These are phyloP conservation scores for Rosa rugosa DNA, from an alignment of 306 rosid species.

Conservation along the genomic window DNA sequence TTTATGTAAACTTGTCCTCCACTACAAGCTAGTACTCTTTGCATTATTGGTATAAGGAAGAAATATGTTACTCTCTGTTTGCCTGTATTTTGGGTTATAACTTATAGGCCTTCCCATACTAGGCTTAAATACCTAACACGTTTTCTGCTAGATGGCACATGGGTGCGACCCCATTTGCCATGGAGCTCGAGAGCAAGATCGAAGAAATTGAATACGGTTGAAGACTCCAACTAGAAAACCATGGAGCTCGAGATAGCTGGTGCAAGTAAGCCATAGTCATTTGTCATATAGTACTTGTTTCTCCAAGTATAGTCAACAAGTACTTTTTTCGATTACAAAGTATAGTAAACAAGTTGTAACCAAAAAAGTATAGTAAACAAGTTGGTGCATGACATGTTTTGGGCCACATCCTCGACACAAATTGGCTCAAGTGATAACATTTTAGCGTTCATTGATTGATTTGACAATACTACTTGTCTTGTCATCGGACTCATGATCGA, in stretches of 20 bases:
- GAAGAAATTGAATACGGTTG: background rate
- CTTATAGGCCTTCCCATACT: background rate
- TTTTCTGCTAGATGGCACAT: background rate
- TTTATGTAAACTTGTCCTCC: background rate
- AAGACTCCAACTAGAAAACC: background rate
- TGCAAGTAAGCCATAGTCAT: background rate
- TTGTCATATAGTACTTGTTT: background rate
- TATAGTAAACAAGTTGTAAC: background rate
- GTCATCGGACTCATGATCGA: background rate
- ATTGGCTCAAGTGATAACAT: background rate
- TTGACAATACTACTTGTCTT: background rate
- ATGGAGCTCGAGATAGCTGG: background rate
- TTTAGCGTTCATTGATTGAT: background rate
- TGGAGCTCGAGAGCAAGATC: background rate
- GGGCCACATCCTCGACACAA: background rate
- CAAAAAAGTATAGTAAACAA: background rate
- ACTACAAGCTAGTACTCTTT: background rate
- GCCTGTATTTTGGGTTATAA: background rate
- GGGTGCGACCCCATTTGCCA: background rate
- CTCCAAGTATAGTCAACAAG: background rate
- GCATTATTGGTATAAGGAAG: background rate
- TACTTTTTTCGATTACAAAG: background rate
- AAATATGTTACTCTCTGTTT: background rate
- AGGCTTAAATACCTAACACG: background rate
- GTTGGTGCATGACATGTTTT: background rate